Evolutionary conservation across 441 rosid species (phyloP), one percentile per base, ranked within the genome.

Genomic region (Metrosideros polymorpha): DNA sequence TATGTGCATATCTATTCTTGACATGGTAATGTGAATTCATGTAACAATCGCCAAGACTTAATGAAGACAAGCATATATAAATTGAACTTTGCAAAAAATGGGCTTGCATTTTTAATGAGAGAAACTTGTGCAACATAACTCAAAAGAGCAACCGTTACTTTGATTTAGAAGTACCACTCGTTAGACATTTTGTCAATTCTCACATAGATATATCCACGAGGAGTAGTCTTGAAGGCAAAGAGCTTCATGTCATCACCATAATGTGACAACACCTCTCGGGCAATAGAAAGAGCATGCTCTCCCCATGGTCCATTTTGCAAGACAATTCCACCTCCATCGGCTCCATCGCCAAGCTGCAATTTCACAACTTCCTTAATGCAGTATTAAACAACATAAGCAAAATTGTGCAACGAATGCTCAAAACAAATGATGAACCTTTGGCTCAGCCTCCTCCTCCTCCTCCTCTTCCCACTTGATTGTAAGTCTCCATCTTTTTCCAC

Each of bases 281-380:
- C 96, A 90, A 95, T 93, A 63, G 95, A 92, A 50, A 95, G 96
- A 88, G 85, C 95, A 84, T 76, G 91, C 83, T 96, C 95, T 54
- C 98, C 99, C 99, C 97, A 96, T 12, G 94, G 85, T 24, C 95
- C 93, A 83, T 91, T 91, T 92, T 93, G 93, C 61, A 95, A 89
- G 83, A 91, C 97, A 88, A 96, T 59, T 86, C 99, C 99, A 87
- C 99, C 99, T 55, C 99, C 99, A 91, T 94, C 94, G 75, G 97
- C 96, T 85, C 99, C 98, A 90, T 97, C 98, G 8, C 96, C 98
- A 86, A 91, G 82, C 98, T 97, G 89, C 85, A 86, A 57, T 54
- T 87, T 18, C 82, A 77, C 7, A 50, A 54, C 29, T 75, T 53
- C 85, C 24, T 51, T 27, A 63, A 63, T 24, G 55, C 24, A 56